Percentiles rank a stretch among this genome's conserved stretches.
These are phyloP conservation scores for Phytopythium oedochilum DNA, from an alignment of 352 stramenopile genomes.

Conservation along the genomic window DNA sequence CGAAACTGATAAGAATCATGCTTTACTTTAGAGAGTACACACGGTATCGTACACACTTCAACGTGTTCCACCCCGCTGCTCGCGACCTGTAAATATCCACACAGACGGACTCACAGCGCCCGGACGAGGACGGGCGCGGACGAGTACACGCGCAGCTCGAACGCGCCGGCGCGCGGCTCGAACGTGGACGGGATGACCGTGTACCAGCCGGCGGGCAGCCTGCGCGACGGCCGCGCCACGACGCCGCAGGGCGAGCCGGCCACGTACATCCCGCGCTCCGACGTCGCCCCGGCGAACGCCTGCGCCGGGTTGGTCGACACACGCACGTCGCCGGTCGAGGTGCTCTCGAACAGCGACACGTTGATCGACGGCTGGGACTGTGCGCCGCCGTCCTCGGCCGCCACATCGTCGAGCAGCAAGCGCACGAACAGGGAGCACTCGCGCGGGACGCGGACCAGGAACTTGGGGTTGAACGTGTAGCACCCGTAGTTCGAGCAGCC, in stretches of 20 bases:
- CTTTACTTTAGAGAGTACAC: background rate
- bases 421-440: constrained; percentile 54
- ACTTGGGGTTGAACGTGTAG: constrained; percentile 83
- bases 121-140: constrained; percentile 35
- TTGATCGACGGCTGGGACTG: constrained; percentile 46
- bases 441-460: constrained; percentile 49
- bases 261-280: constrained; percentile 49
- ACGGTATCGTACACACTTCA: background rate
- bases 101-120: constrained; percentile 15
- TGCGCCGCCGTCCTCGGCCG: constrained; percentile 7
- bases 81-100: background rate
- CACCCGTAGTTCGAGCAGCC: constrained; percentile 77
- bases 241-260: constrained; percentile 50
- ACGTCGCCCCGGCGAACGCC: constrained; percentile 41
- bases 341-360: constrained; percentile 67
- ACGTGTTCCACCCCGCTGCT: background rate
- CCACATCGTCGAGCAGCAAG: constrained; percentile 28
- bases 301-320: constrained; percentile 57
- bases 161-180: constrained; percentile 48
- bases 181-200: constrained; percentile 75
- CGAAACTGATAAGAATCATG: background rate
- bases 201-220: constrained; percentile 55
- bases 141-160: constrained; percentile 56
- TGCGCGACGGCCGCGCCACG: constrained; percentile 23
- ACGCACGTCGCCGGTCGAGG: constrained; percentile 42